Evolutionary conservation across 495 filamentous ascomycete species (phyloP), one percentile per base, ranked within the genome.

Genomic region (Pyrenopolyporus hunteri): DNA sequence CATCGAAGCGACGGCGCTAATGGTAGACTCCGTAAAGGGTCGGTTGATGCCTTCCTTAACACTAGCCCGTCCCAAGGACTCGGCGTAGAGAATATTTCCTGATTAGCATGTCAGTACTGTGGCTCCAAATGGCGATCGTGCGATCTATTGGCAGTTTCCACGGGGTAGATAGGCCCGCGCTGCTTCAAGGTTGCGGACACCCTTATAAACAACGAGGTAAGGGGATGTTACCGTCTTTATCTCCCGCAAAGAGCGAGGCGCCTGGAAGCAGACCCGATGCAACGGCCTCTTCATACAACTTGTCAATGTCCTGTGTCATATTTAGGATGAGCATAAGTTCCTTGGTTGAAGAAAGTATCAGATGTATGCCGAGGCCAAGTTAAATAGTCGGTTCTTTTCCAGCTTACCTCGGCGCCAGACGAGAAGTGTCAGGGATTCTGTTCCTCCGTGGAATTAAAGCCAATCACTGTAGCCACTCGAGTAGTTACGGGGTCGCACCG

Each of bases 1-100:
- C 82, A 44, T 85, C 75, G 29, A 89, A 52, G 16, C 70, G 25
- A 74, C 46, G 52, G 64, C 68, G 20, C 82, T 82, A 56, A 83
- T 85, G 22, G 89, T 85, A 59, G 77, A 61, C 6, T 69, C 50
- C 9, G 78, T 50, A 36, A 79, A 74, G 2, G 67, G 64, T 3
- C 17, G 22, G 17, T 63, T 25, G 6, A 3, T 23, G 20, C 64
- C 64, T 9, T 63, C 48, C 36, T 49, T 58, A 2, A 55, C 42
- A 16, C 35, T 44, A 2, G 52, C 47, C 19, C 50, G 63, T 13
- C 64, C 64, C 19, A 67, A 49, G 5, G 64, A 63, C 35, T 59
- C 55, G 2, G 51, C 43, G 44, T 63, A 67, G 17, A 62, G 48
- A 2, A 59, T 25, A n/a, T 58, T 63, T n/a, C 64, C 58, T 67